Percentiles rank a stretch among this genome's conserved stretches.
Conservation (phyloP, 1,284 basidiomycete species). For the Meripilus lineatus region DNA sequence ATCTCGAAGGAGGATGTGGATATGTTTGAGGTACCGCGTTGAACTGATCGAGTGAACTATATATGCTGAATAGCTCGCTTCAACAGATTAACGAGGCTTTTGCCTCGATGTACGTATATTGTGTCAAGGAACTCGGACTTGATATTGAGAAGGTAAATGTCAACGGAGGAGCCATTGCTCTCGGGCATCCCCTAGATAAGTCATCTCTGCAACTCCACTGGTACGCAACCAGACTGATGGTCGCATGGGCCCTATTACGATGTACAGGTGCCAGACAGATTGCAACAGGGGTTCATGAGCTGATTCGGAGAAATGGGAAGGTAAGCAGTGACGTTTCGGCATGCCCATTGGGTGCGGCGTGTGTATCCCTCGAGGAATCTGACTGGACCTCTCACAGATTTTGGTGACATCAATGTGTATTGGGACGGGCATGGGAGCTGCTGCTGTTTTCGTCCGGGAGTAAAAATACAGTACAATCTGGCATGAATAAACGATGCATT, state of each 20-base stretch:
- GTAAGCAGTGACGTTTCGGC: constrained; percentile 35
- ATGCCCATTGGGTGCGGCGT: constrained; percentile 4
- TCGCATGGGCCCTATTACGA: constrained; percentile 40
- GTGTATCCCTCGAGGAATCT: constrained; percentile 6
- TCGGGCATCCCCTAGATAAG: constrained; percentile 86
- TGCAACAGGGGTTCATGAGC: constrained; percentile 82
- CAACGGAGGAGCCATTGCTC: constrained; percentile 86
- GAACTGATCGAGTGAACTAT: not conserved
- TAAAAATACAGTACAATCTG: no score
- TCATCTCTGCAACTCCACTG: constrained; percentile 20
- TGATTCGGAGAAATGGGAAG: constrained; percentile 75
- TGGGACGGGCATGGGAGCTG: constrained; percentile 88
- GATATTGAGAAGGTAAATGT: constrained; percentile 77
- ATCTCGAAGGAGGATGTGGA: constrained; percentile 72
- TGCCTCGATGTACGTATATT: constrained; percentile 85
- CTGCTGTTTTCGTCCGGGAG: constrained; percentile 29
- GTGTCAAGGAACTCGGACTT: constrained; percentile 70
- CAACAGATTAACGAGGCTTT: constrained; percentile 90
- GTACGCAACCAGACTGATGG: constrained; percentile 13
- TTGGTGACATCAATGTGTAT: constrained; percentile 85
- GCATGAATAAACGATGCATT: no score
- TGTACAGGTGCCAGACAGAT: constrained; percentile 87
- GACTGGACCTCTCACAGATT: constrained; percentile 46
- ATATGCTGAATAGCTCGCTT: not conserved
- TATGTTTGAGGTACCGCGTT: constrained; percentile 60